phyloP scores from a whole-genome alignment of 148 eudicot species.

The Camellia japonica region DNA sequence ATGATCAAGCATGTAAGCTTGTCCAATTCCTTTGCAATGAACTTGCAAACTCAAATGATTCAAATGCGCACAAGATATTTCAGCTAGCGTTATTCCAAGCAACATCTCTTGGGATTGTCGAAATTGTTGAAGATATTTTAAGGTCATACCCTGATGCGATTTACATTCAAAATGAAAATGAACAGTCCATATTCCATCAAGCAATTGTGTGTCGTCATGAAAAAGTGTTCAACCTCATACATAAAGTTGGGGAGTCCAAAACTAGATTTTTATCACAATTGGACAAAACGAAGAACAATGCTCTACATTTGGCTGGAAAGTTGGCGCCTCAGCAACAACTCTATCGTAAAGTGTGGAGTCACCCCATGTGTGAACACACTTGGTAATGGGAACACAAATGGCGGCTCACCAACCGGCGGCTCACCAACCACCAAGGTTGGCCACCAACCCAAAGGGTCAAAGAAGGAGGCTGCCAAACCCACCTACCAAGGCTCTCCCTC shows the following conservation, averaged over 20 bases:
- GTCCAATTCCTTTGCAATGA: not conserved
- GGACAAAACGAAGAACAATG: not conserved
- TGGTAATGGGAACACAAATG: too few species aligned
- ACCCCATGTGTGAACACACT: too few species aligned
- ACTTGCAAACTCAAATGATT: not conserved
- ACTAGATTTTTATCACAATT: not conserved
- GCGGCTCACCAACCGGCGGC: too few species aligned
- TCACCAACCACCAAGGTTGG: too few species aligned
- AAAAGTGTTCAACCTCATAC: not conserved
- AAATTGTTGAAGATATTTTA: slow-evolving; percentile 2
- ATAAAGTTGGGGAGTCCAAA: not conserved
- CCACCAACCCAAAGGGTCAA: too few species aligned
- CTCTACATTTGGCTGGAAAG: slow-evolving; percentile 5
- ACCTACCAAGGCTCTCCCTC: too few species aligned
- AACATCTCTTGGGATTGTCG: not conserved
- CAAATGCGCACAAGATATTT: not conserved
- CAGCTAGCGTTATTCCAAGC: not conserved
- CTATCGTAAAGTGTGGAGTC: too few species aligned
- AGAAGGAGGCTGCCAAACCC: too few species aligned
- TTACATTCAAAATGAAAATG: too few species aligned
- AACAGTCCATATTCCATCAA: not conserved
- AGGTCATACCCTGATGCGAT: not conserved
- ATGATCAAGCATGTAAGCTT: not conserved
- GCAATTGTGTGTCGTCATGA: not conserved
- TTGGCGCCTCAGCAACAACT: not conserved